Conservation (phyloP, 2,329 filamentous ascomycete species). For the Westerdykella aurantiaca region DNA sequence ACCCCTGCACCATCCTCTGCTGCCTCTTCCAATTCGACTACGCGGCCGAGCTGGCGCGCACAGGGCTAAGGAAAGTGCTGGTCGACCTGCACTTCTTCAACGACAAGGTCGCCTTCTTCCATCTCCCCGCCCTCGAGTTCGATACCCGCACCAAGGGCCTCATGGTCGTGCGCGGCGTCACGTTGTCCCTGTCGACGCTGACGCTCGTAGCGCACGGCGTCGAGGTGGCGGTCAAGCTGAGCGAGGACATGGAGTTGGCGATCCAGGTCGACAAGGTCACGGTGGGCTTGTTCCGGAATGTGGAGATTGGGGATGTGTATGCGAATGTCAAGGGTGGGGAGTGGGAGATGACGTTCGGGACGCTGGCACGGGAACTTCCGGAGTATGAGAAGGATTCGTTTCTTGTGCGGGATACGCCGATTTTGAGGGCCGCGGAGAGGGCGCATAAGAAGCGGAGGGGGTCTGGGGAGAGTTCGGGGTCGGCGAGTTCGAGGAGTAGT, state of each 20-base stretch:
- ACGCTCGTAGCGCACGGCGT: constrained; percentile 49
- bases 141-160: constrained; percentile 50
- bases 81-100: constrained; percentile 46
- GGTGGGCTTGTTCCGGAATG: constrained; percentile 45
- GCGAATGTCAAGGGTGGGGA: constrained; percentile 52
- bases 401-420: constrained; percentile 42
- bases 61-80: constrained; percentile 34
- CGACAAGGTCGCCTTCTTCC: constrained; percentile 47
- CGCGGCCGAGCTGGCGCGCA: constrained; percentile 32
- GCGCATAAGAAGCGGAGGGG: no score
- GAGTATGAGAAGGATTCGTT: constrained; percentile 34
- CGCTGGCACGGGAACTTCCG: constrained; percentile 30
- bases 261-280: constrained; percentile 47
- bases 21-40: constrained; percentile 45
- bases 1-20: constrained; percentile 39
- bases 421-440: constrained; percentile 39
- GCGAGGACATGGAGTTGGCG: constrained; percentile 50
- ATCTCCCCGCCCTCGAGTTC: constrained; percentile 50
- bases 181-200: constrained; percentile 47
- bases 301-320: constrained; percentile 50
- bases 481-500: constrained; percentile 21
- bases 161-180: constrained; percentile 49
- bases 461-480: constrained; percentile 3
- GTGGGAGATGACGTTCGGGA: constrained; percentile 47
- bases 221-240: constrained; percentile 48